Evolutionary conservation across 2,329 filamentous ascomycete genomes (phyloP), one percentile per base, ranked within the genome.

Genomic region (Xylaria digitata): DNA sequence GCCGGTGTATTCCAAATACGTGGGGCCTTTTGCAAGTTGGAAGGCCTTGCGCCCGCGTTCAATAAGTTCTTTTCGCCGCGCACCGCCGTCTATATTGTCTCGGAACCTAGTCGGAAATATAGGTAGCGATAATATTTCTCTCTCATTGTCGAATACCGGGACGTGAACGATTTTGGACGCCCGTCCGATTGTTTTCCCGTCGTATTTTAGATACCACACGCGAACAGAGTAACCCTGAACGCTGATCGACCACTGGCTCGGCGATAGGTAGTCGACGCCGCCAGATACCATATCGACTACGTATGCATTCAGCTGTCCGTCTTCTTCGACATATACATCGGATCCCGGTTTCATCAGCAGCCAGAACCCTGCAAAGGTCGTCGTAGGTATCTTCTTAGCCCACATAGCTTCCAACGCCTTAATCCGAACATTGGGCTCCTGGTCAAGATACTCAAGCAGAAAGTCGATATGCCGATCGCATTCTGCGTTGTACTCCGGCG

Each of bases 231-330:
- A 70, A 34, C 49, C 45, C 50, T 46, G 13, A 19, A 59, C 45
- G 9, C 32, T 63, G 21, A 11, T 19, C n/a, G 64, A 49, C 67
- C 63, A 69, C 15, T 54, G 8, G n/a, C 42, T 53, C n/a, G 40
- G 48, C 13, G 46, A 50, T 30, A 42, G 46, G 21, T 60, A 55
- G n/a, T 67, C 40, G 19, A 70, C 62, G 1, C 67, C 67, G 5
- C 65, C 58, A 34, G 55, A 65, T 2, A 68, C 55, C 6, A 46
- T 23, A 19, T 70, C 67, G 17, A 70, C 65, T 6, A 70, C 61
- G 40, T 70, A 70, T 13, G 61, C 65, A 40, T 70, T 70, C n/a
- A 70, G 48, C 52, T 70, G 67, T 17, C 67, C 67, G 46, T 67
- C 40, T 56, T 70, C 61, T 34, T 43, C 13, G 19, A 70, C 62